A percentile compares a stretch with the other conserved stretches of the same genome.
Evolutionary conservation across 2,329 filamentous ascomycete genomes (phyloP).

Genomic region (Talaromyces verruculosus): DNA sequence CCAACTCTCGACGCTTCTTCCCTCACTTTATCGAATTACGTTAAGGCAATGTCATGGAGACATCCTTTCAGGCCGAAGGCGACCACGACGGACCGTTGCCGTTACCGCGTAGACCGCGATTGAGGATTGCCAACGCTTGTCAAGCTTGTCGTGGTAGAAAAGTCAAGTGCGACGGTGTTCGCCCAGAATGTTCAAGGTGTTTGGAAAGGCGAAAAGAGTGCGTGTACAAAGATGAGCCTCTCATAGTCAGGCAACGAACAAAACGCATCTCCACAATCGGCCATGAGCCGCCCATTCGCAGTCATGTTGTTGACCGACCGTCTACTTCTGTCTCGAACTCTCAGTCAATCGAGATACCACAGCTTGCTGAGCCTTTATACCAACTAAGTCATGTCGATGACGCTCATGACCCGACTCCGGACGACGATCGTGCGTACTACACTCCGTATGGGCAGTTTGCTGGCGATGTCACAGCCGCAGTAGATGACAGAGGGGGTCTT

Average conservation of each 20-base stretch:
- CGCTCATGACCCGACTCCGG: background rate
- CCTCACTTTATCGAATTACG: background rate
- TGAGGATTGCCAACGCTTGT: conserved; percentile 25
- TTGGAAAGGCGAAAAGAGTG: conserved; percentile 20
- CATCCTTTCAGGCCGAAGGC: background rate
- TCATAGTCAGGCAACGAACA: background rate
- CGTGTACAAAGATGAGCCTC: conserved; percentile 19
- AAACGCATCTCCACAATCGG: background rate
- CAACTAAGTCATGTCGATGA: background rate
- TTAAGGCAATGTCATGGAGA: background rate
- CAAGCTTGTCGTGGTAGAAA: conserved; percentile 25
- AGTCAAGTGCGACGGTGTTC: conserved; percentile 25
- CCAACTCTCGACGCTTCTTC: background rate
- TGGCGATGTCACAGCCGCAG: conserved; percentile 23
- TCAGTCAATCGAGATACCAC: background rate
- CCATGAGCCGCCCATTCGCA: background rate
- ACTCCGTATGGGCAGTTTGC: conserved; percentile 24
- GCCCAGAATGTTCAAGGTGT: conserved; percentile 24
- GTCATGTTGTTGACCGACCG: conserved; percentile 1
- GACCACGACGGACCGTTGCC: background rate
- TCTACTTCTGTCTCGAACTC: background rate
- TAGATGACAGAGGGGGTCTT: conserved; percentile 23
- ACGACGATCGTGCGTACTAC: conserved; percentile 20
- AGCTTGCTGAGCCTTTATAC: background rate
- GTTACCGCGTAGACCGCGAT: conserved; percentile 19